Conservation (phyloP, 208 protist genomes). For the Acanthamoeba sp. region DNA sequence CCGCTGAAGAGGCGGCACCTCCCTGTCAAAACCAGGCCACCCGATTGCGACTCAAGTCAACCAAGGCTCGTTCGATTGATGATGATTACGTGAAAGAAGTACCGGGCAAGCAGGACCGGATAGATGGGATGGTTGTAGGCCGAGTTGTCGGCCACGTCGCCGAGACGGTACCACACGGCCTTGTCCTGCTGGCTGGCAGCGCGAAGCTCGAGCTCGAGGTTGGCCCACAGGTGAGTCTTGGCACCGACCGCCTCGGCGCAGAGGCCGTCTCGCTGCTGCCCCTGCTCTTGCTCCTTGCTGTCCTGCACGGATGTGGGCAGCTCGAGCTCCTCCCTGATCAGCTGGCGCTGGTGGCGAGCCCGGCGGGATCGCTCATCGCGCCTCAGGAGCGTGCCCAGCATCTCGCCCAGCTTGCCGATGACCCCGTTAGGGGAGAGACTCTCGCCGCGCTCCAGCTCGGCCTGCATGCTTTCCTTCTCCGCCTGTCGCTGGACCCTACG, state of each 20-base stretch:
- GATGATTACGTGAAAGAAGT: not conserved
- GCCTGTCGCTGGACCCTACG: not conserved
- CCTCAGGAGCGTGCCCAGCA: not conserved
- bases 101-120: not conserved
- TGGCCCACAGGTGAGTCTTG: not conserved
- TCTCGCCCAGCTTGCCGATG: not conserved
- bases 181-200: not conserved
- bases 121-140: not conserved
- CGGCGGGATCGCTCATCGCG: not conserved
- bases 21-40: too few species aligned
- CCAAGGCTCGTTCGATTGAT: not conserved
- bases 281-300: not conserved
- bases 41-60: too few species aligned
- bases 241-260: not conserved
- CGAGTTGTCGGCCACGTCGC: not conserved
- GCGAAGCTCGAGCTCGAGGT: not conserved
- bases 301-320: not conserved
- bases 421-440: not conserved
- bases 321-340: not conserved
- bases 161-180: not conserved
- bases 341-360: not conserved
- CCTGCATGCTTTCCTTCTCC: not conserved
- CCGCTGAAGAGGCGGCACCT: not conserved
- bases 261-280: not conserved
- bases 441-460: not conserved